Conservation (phyloP, 2,329 filamentous ascomycete species). For the Diaporthe ampelina region DNA sequence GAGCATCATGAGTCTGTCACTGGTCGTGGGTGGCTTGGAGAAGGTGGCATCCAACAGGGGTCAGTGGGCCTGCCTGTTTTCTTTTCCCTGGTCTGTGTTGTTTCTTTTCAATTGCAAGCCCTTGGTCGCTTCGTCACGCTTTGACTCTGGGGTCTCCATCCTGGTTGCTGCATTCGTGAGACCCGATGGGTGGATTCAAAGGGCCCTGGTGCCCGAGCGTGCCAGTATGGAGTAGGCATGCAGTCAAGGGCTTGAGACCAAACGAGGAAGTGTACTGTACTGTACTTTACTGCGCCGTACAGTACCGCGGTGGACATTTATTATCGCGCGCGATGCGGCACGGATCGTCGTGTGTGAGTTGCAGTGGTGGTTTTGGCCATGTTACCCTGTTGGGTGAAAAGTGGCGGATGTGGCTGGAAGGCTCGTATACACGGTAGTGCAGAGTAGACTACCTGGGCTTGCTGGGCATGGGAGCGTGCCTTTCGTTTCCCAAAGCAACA, state of each 20-base stretch:
- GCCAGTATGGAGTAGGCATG: not conserved
- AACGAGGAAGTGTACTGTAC: not conserved
- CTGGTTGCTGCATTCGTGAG: conserved; percentile 23
- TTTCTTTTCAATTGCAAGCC: conserved; percentile 4
- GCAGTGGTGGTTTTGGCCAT: not conserved
- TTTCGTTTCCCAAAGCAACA: not conserved
- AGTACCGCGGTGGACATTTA: not conserved
- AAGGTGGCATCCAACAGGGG: not conserved
- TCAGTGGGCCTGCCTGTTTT: conserved; percentile 10
- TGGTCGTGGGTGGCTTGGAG: not conserved
- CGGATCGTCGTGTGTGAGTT: conserved; percentile 9
- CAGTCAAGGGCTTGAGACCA: not conserved
- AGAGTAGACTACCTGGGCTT: too few relatives aligned
- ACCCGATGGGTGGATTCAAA: conserved; percentile 21
- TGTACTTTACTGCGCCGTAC: not conserved
- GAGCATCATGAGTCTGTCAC: not conserved
- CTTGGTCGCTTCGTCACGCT: conserved; percentile 13
- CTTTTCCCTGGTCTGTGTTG: not conserved
- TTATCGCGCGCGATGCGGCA: conserved; percentile 14
- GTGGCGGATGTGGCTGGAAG: conserved; percentile 2
- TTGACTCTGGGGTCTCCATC: conserved; percentile 30
- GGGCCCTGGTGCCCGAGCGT: not conserved
- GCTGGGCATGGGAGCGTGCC: too few relatives aligned
- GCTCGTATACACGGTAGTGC: not conserved
- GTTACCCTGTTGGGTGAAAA: not conserved